These are phyloP conservation scores for Suillus paluster DNA, from an alignment of 768 basidiomycete genomes.

Conservation along the genomic window DNA sequence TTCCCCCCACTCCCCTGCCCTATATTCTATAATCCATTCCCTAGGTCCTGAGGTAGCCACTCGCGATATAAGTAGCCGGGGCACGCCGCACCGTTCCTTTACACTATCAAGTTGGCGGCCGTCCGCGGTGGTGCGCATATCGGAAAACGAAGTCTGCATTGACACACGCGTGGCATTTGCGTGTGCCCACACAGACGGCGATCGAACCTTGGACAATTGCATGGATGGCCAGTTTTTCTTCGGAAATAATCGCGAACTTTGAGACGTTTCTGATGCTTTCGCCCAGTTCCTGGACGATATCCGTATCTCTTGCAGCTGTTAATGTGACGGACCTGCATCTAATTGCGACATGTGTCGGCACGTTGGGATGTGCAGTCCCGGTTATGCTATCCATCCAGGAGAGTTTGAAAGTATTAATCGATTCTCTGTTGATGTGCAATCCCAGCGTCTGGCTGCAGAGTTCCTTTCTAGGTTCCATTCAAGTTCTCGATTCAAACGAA, in stretches of 20 bases:
- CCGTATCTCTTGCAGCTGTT: neutral
- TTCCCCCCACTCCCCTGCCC: no score
- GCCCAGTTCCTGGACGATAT: constrained; percentile 6
- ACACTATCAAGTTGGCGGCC: no score
- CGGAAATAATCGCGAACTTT: no score
- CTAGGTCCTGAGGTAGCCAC: neutral
- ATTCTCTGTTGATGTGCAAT: neutral
- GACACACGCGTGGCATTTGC: no score
- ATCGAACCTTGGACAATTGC: no score
- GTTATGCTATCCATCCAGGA: neutral
- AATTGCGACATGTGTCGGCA: constrained; percentile 11
- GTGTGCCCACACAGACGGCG: no score
- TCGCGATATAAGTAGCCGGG: neutral
- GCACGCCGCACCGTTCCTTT: no score
- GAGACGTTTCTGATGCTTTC: neutral
- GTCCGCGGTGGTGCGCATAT: no score
- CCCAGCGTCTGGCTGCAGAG: neutral
- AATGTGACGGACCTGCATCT: constrained; percentile 8
- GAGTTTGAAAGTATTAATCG: neutral
- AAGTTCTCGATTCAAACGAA: constrained; percentile 6
- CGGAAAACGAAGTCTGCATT: no score
- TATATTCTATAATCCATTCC: neutral
- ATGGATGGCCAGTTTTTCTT: no score
- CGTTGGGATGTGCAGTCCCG: constrained; percentile 6
- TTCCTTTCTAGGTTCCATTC: constrained; percentile 6